Evolutionary conservation across 1,284 basidiomycete genomes (phyloP).

Genomic region (Kalmanozyma brasiliensis): DNA sequence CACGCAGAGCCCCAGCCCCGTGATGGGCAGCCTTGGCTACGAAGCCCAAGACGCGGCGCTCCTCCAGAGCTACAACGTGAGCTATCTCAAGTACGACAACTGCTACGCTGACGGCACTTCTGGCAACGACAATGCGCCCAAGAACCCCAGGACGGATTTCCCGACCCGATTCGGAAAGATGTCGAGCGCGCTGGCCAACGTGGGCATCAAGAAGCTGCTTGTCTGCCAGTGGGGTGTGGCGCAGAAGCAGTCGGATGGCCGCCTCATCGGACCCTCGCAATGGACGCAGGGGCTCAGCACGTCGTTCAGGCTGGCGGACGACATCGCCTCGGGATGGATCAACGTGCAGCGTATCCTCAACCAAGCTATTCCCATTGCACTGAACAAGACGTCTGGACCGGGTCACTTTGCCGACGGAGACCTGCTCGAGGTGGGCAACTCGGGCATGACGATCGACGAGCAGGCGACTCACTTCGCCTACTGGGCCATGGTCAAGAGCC

Average conservation of each 20-base stretch:
- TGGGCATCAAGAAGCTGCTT: conserved; percentile 71
- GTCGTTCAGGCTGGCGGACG: conserved; percentile 70
- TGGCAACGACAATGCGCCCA: conserved; percentile 38
- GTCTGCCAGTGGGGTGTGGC: conserved; percentile 71
- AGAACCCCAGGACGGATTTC: conserved; percentile 35
- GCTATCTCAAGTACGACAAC: conserved; percentile 68
- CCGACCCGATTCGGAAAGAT: conserved; percentile 70
- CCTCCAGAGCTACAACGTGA: conserved; percentile 71
- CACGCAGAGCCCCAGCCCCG: conserved; percentile 55
- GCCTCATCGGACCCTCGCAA: conserved; percentile 36
- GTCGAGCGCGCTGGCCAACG: conserved; percentile 72
- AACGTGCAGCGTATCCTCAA: conserved; percentile 33
- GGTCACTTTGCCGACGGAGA: conserved; percentile 62
- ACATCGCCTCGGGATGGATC: conserved; percentile 24
- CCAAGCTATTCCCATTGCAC: conserved; percentile 34
- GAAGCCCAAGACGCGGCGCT: conserved; percentile 71
- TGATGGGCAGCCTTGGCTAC: conserved; percentile 71
- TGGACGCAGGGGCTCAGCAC: conserved; percentile 69
- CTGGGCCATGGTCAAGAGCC: conserved; percentile 63
- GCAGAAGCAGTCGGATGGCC: conserved; percentile 13
- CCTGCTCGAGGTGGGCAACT: conserved; percentile 49
- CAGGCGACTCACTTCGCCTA: conserved; percentile 60
- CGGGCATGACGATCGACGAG: conserved; percentile 53
- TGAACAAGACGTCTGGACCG: conserved; percentile 49
- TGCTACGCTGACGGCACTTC: conserved; percentile 69